Evolutionary conservation across 305 asterid genomes (phyloP).

Genomic region (Vinca major): DNA sequence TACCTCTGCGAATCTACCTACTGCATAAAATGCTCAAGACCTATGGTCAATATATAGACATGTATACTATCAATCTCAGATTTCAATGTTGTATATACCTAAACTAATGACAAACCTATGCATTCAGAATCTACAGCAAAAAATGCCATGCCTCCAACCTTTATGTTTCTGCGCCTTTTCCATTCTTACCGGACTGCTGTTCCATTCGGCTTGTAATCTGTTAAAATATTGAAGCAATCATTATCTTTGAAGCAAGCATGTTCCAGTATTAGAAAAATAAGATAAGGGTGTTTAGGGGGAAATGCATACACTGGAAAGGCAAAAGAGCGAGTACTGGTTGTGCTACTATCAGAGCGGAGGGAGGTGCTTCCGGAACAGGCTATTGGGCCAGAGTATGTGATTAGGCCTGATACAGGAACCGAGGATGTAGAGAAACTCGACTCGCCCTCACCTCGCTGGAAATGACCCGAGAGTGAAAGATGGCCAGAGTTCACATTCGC

Average conservation of each 20-base stretch:
- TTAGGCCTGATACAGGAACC: conserved; percentile 34
- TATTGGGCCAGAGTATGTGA: conserved; percentile 60
- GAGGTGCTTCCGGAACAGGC: conserved; percentile 72
- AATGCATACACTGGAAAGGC: conserved; percentile 79
- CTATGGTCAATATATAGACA: conserved; percentile 29
- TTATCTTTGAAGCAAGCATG: background rate
- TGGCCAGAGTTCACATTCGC: conserved; percentile 4
- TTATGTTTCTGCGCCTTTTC: conserved; percentile 57
- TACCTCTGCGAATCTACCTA: conserved; percentile 17
- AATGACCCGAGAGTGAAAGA: conserved; percentile 18
- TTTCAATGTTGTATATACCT: conserved; percentile 22
- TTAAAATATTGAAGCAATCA: background rate
- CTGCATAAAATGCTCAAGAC: conserved; percentile 9
- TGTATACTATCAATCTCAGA: conserved; percentile 27
- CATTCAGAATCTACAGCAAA: conserved; percentile 80
- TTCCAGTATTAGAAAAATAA: background rate
- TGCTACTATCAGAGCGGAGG: conserved; percentile 79
- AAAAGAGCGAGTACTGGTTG: conserved; percentile 75
- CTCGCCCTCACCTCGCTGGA: conserved; percentile 51
- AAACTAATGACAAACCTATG: conserved; percentile 24
- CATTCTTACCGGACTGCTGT: conserved; percentile 94
- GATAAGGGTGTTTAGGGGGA: background rate
- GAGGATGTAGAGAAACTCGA: conserved; percentile 57
- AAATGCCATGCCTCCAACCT: conserved; percentile 72
- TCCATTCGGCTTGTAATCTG: conserved; percentile 89